Evolutionary conservation across 23 red algal species (phyloP), one percentile per base, ranked within the genome.

Genomic region (Pyropia yezoensis): DNA sequence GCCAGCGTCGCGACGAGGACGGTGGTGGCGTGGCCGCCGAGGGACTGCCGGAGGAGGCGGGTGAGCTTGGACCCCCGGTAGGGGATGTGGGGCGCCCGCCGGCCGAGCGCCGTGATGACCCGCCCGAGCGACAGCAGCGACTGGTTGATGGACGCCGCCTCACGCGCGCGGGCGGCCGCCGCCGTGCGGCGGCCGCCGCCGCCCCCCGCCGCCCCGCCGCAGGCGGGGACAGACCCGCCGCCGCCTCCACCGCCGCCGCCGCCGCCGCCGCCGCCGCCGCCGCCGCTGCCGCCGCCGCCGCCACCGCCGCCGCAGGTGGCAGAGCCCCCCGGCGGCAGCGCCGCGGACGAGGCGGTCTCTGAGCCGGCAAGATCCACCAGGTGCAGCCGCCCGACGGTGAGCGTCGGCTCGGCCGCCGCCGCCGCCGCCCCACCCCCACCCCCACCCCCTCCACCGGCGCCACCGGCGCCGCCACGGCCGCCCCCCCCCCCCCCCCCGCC

Each of bases 11-110:
- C 86, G 33, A 98, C 63, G 16, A 98, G 30, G 18, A 83, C 62
- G 49, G 85, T 98, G 28, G 71, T 68, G 5, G 86, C 69, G 49
- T 83, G 90, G 1, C 94, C 94, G 32, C 94, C 85, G 9, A 98
- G 78, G 19, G 85, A 87, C 65, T 90, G 80, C 52, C 91, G 85
- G 33, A 98, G 69, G n/a, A 98, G 63, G 18, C 85, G 71, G 29
- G 94, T 98, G 16, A 98, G 72, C 49, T 98, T 98, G 57, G 79
- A 87, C 25, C 91, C 94, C 20, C 94, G 71, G 63, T 98, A 98
- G 33, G 85, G 94, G 20, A 98, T 82, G 59, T 98, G 94, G 7
- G 32, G 26, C 8, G 18, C 27, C 16, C 65, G 70, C 7, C 64
- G 57, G 7, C 69, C 81, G 20, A 86, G 25, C 6, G 81, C 71